A percentile compares a stretch with the other conserved stretches of the same genome.
Evolutionary conservation across 306 rosid genomes (phyloP).

Genomic region (Parietaria judaica): DNA sequence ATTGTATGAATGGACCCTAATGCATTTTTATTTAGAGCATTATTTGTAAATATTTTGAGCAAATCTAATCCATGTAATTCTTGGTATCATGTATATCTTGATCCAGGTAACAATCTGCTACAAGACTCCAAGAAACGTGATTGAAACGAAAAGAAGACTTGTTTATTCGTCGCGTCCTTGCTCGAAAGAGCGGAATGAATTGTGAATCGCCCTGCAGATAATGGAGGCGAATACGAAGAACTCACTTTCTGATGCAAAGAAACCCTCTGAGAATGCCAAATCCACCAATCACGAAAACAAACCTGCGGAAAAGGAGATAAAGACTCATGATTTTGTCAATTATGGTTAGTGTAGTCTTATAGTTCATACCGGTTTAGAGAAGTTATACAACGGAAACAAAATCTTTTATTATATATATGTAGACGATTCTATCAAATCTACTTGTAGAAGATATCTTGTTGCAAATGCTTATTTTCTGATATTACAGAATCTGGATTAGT

Average conservation of each 20-base stretch:
- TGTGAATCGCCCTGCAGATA: constrained; percentile 34
- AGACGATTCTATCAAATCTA: background rate
- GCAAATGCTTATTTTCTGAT: background rate
- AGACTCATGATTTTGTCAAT: constrained; percentile 52
- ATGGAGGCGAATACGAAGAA: constrained; percentile 54
- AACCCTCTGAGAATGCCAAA: constrained; percentile 38
- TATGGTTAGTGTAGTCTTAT: constrained; percentile 45
- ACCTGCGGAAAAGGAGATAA: constrained; percentile 38
- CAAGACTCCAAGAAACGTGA: background rate
- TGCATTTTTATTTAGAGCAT: too few species aligned
- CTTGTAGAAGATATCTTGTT: background rate
- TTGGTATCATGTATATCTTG: constrained; percentile 7
- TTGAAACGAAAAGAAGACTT: background rate
- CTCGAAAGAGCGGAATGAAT: constrained; percentile 23
- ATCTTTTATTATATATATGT: background rate
- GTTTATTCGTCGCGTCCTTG: constrained; percentile 8
- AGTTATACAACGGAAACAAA: background rate
- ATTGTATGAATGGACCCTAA: too few species aligned
- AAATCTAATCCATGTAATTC: background rate
- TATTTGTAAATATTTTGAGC: too few species aligned
- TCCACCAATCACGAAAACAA: constrained; percentile 41
- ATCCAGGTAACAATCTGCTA: constrained; percentile 14
- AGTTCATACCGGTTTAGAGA: constrained; percentile 4
- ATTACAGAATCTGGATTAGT: background rate
- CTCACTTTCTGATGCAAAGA: constrained; percentile 45